A percentile compares a stretch with the other conserved stretches of the same genome.
phyloP scores from a whole-genome alignment of 192 early-diverging fungal species.

The Coemansia sp. region DNA sequence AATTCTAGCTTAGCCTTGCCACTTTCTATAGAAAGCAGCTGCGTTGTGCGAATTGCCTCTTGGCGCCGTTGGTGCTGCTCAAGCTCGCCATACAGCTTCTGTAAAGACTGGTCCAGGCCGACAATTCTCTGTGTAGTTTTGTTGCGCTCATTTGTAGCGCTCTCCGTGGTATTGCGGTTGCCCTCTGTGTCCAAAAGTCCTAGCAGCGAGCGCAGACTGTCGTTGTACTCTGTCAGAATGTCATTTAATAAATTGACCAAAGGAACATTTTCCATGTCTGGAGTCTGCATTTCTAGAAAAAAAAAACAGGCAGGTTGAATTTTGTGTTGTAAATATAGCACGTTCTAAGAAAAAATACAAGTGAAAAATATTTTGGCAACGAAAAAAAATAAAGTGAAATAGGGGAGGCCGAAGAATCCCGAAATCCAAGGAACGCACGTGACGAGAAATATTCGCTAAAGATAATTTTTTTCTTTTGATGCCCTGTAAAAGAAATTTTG shows the following conservation, averaged over 20 bases:
- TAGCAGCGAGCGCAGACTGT: constrained; percentile 34
- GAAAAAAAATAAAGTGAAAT: background rate
- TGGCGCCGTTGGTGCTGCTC: constrained; percentile 45
- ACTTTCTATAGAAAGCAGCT: constrained; percentile 31
- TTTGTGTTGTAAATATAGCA: background rate
- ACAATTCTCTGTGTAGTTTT: constrained; percentile 14
- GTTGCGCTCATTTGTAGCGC: constrained; percentile 10
- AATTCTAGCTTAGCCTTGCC: constrained; percentile 40
- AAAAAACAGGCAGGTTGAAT: background rate
- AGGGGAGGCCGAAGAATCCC: background rate
- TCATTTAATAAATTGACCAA: constrained; percentile 39
- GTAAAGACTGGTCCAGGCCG: constrained; percentile 31
- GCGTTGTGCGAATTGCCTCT: constrained; percentile 38
- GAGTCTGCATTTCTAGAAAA: constrained; percentile 17
- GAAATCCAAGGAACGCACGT: too few species aligned
- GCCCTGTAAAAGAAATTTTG: too few species aligned
- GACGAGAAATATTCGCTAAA: too few species aligned
- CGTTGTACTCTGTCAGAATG: constrained; percentile 36
- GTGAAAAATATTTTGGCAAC: too few species aligned
- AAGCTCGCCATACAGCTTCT: constrained; percentile 33
- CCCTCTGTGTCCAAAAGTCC: constrained; percentile 38
- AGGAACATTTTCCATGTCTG: constrained; percentile 34
- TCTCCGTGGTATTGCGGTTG: constrained; percentile 25
- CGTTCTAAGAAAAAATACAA: background rate
- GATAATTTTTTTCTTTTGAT: too few species aligned